Conservation (phyloP, 805 yeast species). For the Pichia phayaonensis region DNA sequence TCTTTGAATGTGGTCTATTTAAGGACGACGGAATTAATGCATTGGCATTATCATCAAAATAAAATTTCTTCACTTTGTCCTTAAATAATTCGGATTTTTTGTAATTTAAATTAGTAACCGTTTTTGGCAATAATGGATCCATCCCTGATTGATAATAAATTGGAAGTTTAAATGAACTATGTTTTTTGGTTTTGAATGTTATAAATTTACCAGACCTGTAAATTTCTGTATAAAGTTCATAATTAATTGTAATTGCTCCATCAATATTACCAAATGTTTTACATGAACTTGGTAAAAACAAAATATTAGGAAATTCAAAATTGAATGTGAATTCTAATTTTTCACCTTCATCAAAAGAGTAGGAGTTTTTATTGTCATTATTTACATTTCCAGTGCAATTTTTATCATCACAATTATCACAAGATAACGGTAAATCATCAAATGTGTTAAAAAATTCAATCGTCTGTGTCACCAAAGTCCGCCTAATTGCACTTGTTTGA, state of each 20-base stretch:
- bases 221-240: constrained; percentile 3
- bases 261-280: constrained; percentile 2
- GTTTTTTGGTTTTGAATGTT: background rate
- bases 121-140: background rate
- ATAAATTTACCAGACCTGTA: constrained; percentile 1
- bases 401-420: background rate
- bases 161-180: background rate
- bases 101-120: background rate
- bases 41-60: background rate
- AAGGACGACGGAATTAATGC: constrained; percentile 4
- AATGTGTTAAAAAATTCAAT: background rate
- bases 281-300: constrained; percentile 6
- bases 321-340: background rate
- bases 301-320: constrained; percentile 3
- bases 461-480: background rate
- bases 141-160: constrained; percentile 5
- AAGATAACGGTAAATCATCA: constrained; percentile 1
- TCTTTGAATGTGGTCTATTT: constrained; percentile 2
- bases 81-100: background rate
- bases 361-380: background rate
- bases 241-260: background rate
- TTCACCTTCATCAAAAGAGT: background rate
- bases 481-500: background rate
- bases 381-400: background rate
- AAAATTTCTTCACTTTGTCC: constrained; percentile 5